Base-by-base conservation (phyloP, 169 alveolate species). In the Eimeria zaria region DNA sequence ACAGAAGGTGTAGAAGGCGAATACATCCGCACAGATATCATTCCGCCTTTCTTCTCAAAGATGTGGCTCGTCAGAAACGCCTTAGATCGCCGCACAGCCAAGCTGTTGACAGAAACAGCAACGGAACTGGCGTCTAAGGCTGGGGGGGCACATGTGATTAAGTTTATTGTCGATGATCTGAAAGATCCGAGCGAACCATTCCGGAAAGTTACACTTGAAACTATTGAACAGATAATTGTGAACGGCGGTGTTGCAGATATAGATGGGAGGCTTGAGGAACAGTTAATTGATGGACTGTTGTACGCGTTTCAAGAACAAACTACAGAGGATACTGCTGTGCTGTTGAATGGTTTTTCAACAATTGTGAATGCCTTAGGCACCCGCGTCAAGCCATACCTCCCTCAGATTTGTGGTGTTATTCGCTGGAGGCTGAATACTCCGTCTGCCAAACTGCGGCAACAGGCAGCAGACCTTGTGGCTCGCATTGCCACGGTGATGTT, bases 391-490 rank as follows among this genome's bases (percentile, higher is more conserved):
- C 99, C 99, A 2, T 99, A 99, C 97, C 97, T 99, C 89, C 99
- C 99, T 9, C 99, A 99, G 97, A 99, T 99, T 55, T 99, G 99
- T 64, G 99, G 99, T n/a, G 99, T 99, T 58, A 99, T 99, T 76
- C 98, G 97, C 69, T 99, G 99, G 99, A 98, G 99, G 96, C 98
- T 99, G 76, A 98, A 98, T 93, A 98, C 99, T 58, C 99, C 99
- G 41, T 98, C 99, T 53, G 99, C 99, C 27, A 98, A 99, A 83
- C 99, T 99, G 46, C 98, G 99, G 88, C 99, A 99, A 97, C 99
- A 99, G 96, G 99, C 99, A 33, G 99, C 99, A 1, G 99, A 99
- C 97, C 98, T 99, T 67, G 98, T 99, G 22, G 98, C 99, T 27
- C 98, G 99, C 88, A 99, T 99, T 22, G 99, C 99, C 1, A 98